Evolutionary conservation across 805 yeast genomes (phyloP).

Genomic region (Osmozyma mogii): DNA sequence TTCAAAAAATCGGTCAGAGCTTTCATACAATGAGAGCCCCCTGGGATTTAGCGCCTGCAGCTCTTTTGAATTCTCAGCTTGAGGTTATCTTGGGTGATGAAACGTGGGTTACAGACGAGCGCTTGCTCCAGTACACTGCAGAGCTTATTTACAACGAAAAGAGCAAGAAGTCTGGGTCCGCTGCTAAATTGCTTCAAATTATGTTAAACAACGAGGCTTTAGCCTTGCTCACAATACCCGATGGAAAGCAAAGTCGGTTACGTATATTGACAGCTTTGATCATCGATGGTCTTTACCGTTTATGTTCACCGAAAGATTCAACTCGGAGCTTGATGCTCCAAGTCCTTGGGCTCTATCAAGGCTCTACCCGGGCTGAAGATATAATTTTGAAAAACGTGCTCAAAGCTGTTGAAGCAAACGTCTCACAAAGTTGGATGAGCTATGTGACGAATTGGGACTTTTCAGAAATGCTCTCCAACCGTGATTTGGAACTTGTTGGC

Average conservation of each 20-base stretch:
- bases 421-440: constrained; percentile 57
- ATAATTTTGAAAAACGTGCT: constrained; percentile 50
- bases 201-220: constrained; percentile 46
- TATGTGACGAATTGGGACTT: constrained; percentile 62
- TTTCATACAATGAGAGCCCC: no score
- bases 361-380: constrained; percentile 57
- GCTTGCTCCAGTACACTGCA: constrained; percentile 40
- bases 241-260: constrained; percentile 8
- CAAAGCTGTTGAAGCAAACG: constrained; percentile 46
- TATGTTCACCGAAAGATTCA: constrained; percentile 40
- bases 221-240: constrained; percentile 21
- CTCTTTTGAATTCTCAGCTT: constrained; percentile 52
- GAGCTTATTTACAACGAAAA: constrained; percentile 30
- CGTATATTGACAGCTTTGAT: constrained; percentile 40
- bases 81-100: constrained; percentile 46
- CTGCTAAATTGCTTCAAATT: constrained; percentile 54
- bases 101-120: constrained; percentile 37
- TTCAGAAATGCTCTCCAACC: constrained; percentile 29
- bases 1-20: no score
- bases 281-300: constrained; percentile 41
- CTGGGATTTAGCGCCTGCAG: constrained; percentile 35
- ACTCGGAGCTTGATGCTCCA: constrained; percentile 40
- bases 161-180: constrained; percentile 29
- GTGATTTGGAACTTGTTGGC: constrained; percentile 41
- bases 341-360: constrained; percentile 47